Conservation (phyloP, 495 filamentous ascomycete genomes). For the Hypoxylon fragiforme region DNA sequence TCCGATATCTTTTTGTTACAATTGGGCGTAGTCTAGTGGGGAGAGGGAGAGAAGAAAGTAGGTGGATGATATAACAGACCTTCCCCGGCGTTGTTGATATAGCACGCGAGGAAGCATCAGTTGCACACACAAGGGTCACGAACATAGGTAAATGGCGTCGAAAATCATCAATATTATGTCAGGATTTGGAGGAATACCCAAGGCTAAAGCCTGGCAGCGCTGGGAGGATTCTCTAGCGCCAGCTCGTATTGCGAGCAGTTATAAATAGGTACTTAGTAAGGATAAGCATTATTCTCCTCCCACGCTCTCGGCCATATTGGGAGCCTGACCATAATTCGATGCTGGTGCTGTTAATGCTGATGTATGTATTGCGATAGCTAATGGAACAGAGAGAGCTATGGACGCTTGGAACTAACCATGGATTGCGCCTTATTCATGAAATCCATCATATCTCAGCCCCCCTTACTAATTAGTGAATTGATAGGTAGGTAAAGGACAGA, state of each 20-base stretch:
- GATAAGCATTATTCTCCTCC: not conserved
- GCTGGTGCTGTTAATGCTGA: too few relatives aligned
- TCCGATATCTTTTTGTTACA: not conserved
- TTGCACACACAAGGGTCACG: not conserved
- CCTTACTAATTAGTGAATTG: too few relatives aligned
- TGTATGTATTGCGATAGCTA: too few relatives aligned
- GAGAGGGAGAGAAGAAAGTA: not conserved
- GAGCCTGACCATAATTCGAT: not conserved
- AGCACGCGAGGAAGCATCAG: not conserved
- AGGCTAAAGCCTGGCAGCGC: not conserved
- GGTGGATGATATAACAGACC: not conserved
- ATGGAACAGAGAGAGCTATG: too few relatives aligned
- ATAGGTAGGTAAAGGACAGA: too few relatives aligned
- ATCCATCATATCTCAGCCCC: too few relatives aligned
- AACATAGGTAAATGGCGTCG: not conserved
- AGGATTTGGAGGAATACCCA: not conserved
- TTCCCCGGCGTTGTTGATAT: not conserved
- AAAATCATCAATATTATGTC: not conserved
- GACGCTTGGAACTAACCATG: too few relatives aligned
- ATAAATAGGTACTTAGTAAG: not conserved
- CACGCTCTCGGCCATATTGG: too few relatives aligned
- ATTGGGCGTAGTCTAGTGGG: not conserved
- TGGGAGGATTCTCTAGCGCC: not conserved
- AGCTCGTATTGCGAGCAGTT: not conserved
- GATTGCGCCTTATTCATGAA: too few relatives aligned